Evolutionary conservation across 768 basidiomycete genomes (phyloP), one percentile per base, ranked within the genome.

Genomic region (Phaeotremella skinneri): DNA sequence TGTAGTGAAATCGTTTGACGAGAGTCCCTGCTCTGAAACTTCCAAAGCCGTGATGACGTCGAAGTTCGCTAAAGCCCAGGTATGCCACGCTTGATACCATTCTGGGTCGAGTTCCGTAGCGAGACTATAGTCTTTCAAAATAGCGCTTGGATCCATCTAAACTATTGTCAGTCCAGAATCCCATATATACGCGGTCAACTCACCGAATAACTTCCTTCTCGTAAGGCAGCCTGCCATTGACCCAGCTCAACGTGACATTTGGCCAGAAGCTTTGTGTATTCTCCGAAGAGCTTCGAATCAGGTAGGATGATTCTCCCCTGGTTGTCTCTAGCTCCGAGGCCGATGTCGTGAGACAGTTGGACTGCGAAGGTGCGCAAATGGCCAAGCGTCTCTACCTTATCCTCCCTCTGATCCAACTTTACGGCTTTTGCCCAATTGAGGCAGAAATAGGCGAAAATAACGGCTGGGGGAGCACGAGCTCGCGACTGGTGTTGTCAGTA

Each of bases 71-170:
- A 98, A 80, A 1, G 96, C 94, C 91, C 92, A 99, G 0, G 91
- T 91, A 71, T 99, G 96, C 93, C 93, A 98, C 17, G 94, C 96
- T 75, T 99, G 97, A 78, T 97, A 97, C 96, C 96, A 99, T n/a
- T 83, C 81, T 3, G 88, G 85, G 74, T 98, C 94, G 64, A 90
- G 90, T 67, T 88, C 86, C 1, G 96, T 98, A 0, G 96, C 90
- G 29, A 87, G 81, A 51, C 83, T 81, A 77, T 96, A 97, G 3
- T 89, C 85, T 63, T 86, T 84, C 5, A 99, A 79, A 56, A 97
- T 90, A 43, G 88, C 87, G 52, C 86, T 83, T 23, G 88, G 84
- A 57, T 90, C 87, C 61, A 86, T 81, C 90, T 92, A 48, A 4
- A 25, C 14, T 21, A 25, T 56, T 49, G n/a, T n/a, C n/a, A n/a